Base-by-base conservation (phyloP, 108 stramenopile genomes). In the Cylindrotheca closterium region DNA sequence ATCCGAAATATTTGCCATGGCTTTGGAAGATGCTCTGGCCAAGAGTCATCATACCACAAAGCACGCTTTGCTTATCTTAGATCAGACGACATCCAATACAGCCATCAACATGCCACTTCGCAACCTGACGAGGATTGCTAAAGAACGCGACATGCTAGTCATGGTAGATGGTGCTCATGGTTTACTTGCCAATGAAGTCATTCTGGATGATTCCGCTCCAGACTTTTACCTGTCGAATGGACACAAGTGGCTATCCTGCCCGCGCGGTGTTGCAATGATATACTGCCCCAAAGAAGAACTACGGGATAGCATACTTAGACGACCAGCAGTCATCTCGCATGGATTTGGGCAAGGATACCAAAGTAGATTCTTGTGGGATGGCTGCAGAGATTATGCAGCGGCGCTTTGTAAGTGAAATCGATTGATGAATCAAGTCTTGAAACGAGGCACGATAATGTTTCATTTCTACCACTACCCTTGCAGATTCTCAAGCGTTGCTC, bases 331-430 rank as follows among this genome's bases (percentile, higher is more conserved):
- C 10, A 74, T 85, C 10, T 81, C 80, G 18, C 87, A 88, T 67
- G 87, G 87, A 0, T 45, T 85, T 8, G 78, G 83, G 34, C 75
- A 83, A 50, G 87, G 83, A 47, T 85, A 71, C 51, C 57, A 81
- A n/a, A 85, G 84, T 47, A 73, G 87, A 48, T 88, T 79, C 59
- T 26, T 88, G 22, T 88, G 82, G 82, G 87, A 88, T 79, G 87
- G 87, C 10, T 81, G 80, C 61, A 77, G 87, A 26, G 87, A 85
- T 56, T 85, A 88, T 55, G 71, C 84, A 0, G 81, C 84, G 3
- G 77, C 82, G 22, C 54, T 88, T 1, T 64, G 81, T 18, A 42
- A 42, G 37, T 42, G 7, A 7, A 42, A 10, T 42, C n/a, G n/a
- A n/a, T n/a, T n/a, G n/a, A n/a, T n/a, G n/a, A n/a, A n/a, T n/a